These are phyloP conservation scores for Carallia brachiata DNA, from an alignment of 345 rosid genomes.

Conservation along the genomic window DNA sequence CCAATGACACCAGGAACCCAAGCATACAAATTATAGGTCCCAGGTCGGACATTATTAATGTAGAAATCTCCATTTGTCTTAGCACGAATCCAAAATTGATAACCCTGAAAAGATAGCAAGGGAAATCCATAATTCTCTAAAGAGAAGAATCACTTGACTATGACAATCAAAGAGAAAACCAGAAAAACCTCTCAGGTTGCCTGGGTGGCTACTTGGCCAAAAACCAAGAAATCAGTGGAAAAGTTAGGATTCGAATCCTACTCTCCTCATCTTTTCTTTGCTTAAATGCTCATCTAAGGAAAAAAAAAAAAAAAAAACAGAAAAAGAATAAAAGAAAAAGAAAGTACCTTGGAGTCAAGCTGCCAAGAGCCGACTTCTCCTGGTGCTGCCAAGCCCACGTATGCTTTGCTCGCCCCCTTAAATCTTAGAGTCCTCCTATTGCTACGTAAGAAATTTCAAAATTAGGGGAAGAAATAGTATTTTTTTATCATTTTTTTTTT, in stretches of 20 bases:
- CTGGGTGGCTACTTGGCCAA: too few species aligned
- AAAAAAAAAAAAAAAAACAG: background rate
- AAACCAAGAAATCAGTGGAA: too few species aligned
- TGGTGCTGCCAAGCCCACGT: slow-evolving; percentile 70
- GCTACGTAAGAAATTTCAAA: too few species aligned
- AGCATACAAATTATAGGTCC: slow-evolving; percentile 64
- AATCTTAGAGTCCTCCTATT: slow-evolving; percentile 2
- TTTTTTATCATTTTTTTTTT: background rate
- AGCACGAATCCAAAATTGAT: slow-evolving; percentile 83
- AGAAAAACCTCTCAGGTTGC: too few species aligned
- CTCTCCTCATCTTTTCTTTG: too few species aligned
- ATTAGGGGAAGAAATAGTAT: background rate
- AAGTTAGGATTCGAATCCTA: too few species aligned
- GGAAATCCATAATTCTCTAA: background rate
- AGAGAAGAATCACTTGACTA: background rate
- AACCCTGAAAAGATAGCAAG: slow-evolving; percentile 48
- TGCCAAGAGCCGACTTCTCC: slow-evolving; percentile 88
- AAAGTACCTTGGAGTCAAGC: slow-evolving; percentile 60
- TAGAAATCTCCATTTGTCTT: slow-evolving; percentile 49
- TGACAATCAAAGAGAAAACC: background rate
- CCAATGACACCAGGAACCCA: slow-evolving; percentile 75
- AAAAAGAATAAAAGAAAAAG: background rate
- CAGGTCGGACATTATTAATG: slow-evolving; percentile 58
- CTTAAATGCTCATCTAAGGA: too few species aligned
- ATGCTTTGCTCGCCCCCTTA: slow-evolving; percentile 45